Evolutionary conservation across 495 filamentous ascomycete genomes (phyloP).

Genomic region (Hypoxylon cercidicola): DNA sequence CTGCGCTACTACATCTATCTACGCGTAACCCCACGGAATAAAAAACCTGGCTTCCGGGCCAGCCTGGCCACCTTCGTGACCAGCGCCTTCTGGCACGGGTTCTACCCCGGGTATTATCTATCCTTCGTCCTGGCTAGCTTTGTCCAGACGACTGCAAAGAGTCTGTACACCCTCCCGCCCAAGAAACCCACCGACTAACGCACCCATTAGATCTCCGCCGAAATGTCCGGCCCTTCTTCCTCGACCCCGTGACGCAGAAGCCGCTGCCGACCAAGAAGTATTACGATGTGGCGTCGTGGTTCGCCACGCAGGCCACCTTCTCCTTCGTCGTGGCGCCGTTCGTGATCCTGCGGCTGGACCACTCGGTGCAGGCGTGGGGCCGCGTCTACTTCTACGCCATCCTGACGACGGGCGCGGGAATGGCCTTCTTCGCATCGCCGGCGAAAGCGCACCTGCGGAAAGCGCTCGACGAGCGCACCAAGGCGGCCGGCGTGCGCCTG

Average conservation of each 20-base stretch:
- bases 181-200: constrained; percentile 2
- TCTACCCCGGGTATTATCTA: constrained; percentile 96
- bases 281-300: constrained; percentile 84
- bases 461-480: constrained; percentile 67
- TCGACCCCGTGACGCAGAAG: constrained; percentile 72
- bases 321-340: constrained; percentile 86
- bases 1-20: constrained; percentile 95
- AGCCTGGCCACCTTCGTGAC: constrained; percentile 94
- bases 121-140: constrained; percentile 89
- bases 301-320: constrained; percentile 85
- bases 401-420: constrained; percentile 68
- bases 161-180: constrained; percentile 61
- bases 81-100: constrained; percentile 97
- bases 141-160: constrained; percentile 92
- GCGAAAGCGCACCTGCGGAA: constrained; percentile 70
- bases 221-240: constrained; percentile 90
- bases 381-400: constrained; percentile 91
- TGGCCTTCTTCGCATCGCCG: constrained; percentile 83
- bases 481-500: constrained; percentile 47
- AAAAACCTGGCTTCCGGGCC: constrained; percentile 95
- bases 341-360: constrained; percentile 75
- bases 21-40: constrained; percentile 92
- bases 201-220: constrained; percentile 79
- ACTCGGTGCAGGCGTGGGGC: constrained; percentile 77
- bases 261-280: constrained; percentile 78